Evolutionary conservation across 441 rosid species (phyloP), one percentile per base, ranked within the genome.

Genomic region (Cnidoscolus chayamansa): DNA sequence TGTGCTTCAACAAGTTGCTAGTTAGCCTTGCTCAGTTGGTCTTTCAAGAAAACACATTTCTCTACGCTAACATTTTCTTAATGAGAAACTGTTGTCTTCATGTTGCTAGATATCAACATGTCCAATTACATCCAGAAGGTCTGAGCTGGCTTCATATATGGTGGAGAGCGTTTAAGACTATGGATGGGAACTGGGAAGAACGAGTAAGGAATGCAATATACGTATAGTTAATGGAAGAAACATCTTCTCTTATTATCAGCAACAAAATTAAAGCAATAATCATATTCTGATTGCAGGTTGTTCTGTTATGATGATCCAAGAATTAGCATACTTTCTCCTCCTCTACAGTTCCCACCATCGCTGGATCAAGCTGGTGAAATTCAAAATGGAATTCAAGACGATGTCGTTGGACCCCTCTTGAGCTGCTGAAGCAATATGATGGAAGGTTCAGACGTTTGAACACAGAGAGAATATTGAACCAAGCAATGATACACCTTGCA

Each of bases 321-420:
- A 20, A 74, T 69, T 40, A 70, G 76, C 77, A 57, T 55, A 19
- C 54, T 74, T 69, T 68, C 81, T 50, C 87, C 81, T 49, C 87
- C 86, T 45, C 85, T 79, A 4, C 80, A 77, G 25, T 40, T 79
- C 55, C 76, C 81, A 59, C 30, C 81, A 48, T 58, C 80, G 55
- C 55, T 35, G 16, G 76, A 80, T 30, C 60, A 61, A 80, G 43
- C 71, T 62, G 49, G 54, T 51, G 67, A 63, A 67, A 66, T 71
- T 58, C 72, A 55, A 17, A 76, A 32, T 30, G 76, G 64, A 19
- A 59, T 37, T 59, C 77, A 72, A 54, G 70, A 74, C 10, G 74
- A 74, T 10, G 74, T 45, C 1, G 63, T 57, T 32, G 73, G 80
- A 53, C 47, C 54, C 30, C 68, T 8, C 81, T 84, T 56, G 75